Percentiles rank a stretch among this genome's conserved stretches.
Evolutionary conservation across 1,284 basidiomycete genomes (phyloP).

Genomic region (Sphaerobolus stellatus): DNA sequence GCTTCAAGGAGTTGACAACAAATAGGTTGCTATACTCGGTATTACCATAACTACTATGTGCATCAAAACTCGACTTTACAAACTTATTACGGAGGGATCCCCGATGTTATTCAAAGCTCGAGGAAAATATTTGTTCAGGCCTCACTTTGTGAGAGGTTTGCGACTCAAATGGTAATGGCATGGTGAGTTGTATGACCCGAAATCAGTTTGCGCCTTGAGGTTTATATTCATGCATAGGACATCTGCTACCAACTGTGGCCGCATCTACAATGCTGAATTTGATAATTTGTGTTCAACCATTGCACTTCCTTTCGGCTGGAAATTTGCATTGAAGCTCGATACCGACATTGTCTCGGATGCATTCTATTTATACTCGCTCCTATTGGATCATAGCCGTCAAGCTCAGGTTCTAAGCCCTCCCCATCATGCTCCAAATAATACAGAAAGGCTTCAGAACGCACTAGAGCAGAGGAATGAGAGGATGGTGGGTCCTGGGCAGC

Average conservation of each 20-base stretch:
- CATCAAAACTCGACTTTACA: not conserved
- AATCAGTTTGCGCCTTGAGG: not conserved
- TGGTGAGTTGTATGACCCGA: not conserved
- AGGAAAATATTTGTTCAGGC: not conserved
- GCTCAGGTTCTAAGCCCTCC: not conserved
- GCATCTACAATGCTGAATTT: constrained; percentile 9
- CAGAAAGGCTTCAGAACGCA: not conserved
- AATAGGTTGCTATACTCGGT: constrained; percentile 2
- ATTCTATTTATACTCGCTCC: constrained; percentile 8
- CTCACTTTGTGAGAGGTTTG: constrained; percentile 7
- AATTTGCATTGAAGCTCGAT: constrained; percentile 1
- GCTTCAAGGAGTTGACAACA: too few relatives aligned
- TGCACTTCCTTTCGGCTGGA: not conserved
- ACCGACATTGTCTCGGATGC: constrained; percentile 6
- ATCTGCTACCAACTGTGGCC: constrained; percentile 7
- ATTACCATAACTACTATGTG: constrained; percentile 5
- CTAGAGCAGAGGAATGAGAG: not conserved
- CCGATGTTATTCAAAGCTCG: not conserved
- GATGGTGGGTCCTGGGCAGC: constrained; percentile 2
- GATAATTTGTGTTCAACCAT: not conserved
- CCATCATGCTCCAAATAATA: not conserved
- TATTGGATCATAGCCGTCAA: not conserved
- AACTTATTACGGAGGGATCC: not conserved
- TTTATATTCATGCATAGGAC: constrained; percentile 1
- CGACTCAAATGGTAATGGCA: constrained; percentile 5